Base-by-base conservation (phyloP, 495 filamentous ascomycete species). In the Polyplosphaeria fusca region DNA sequence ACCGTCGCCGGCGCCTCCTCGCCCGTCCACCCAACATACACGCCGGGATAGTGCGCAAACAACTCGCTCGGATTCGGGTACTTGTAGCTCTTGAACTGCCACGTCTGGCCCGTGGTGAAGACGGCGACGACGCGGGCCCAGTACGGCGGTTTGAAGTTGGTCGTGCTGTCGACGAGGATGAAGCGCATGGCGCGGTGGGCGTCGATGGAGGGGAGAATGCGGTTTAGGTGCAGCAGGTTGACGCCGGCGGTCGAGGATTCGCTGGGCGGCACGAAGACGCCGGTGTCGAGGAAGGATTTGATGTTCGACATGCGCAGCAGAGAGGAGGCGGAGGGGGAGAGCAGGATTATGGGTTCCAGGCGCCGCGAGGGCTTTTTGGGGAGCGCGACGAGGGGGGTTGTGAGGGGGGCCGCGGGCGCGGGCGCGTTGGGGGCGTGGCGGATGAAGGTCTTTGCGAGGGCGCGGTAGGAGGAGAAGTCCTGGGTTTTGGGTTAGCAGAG, bases 21-120 rank as follows among this genome's bases (percentile, higher is more conserved):
- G 5, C 89, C 91, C 35, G 86, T 78, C 89, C 88, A 96, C 2
- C 93, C 93, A 23, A 97, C 84, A 67, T 92, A 94, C 39, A 97
- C 75, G 44, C 93, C 93, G 13, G 87, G 77, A 18, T 88, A 85
- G 60, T 96, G 87, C 57, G 82, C 79, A 73, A 99, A 99, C 26
- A 99, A 77, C 58, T 97, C 93, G 2, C 82, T 74, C 3, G 94
- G 88, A 23, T 89, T 83, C 55, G 86, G 85, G 91, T 93, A 97
- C 74, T 93, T 94, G 79, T 97, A 99, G 42, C 84, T 86, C 73
- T 95, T 95, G 74, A 97, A 99, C 71, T 99, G 93, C 93, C 93
- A 99, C 11, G 86, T 85, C 71, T 99, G 93, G 20, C 93, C 93
- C 7, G 93, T 99, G 0, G 93, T 99, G 73, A 99, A 99, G 41